Base-by-base conservation (phyloP, 441 rosid species). In the Eutrema salsugineum region DNA sequence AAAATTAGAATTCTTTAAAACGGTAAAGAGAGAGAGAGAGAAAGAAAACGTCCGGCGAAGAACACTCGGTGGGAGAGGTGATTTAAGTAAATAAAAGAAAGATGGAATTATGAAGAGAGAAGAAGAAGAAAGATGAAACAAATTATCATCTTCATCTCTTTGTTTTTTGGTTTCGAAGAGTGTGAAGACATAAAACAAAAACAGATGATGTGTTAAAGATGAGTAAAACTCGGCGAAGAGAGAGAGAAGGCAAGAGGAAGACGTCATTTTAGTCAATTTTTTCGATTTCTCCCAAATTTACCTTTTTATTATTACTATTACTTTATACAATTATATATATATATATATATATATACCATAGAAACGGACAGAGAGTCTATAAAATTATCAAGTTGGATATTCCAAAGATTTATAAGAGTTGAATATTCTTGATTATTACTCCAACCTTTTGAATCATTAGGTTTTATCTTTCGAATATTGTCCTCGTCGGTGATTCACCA, bases 111-210 rank as follows among this genome's bases (percentile, higher is more conserved):
- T 8, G 77, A 66, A 50, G 77, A 56, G 63, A 55, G 65, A 19
- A 48, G 46, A 49, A 56, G 32, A 20, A 58, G 72, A 58, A 16
- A 47, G 39, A 48, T 4, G 43, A 42, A 33, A 39, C 20, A 64
- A 47, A 27, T 2, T 65, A 16, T 35, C 72, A 42, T 78, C 66
- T 56, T 24, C 19, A 28, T 49, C 11, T 75, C 55, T 66, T 6
- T 74, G 50, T 8, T 16, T 7, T 54, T 48, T 24, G 5, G 49
- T 50, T 63, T 78, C 33, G 78, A 63, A 73, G 85, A 83, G 88
- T 60, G 76, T 22, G 70, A 82, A 71, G 82, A 80, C 78, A 78
- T 76, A 79, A 72, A 49, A 19, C 17, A 73, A 40, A 19, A 35
- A 50, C 8, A 51, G 48, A 51, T 38, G 80, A 81, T 48, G 61